phyloP scores from a whole-genome alignment of 768 basidiomycete genomes.

The Rhodosporidiobolus odoratus region DNA sequence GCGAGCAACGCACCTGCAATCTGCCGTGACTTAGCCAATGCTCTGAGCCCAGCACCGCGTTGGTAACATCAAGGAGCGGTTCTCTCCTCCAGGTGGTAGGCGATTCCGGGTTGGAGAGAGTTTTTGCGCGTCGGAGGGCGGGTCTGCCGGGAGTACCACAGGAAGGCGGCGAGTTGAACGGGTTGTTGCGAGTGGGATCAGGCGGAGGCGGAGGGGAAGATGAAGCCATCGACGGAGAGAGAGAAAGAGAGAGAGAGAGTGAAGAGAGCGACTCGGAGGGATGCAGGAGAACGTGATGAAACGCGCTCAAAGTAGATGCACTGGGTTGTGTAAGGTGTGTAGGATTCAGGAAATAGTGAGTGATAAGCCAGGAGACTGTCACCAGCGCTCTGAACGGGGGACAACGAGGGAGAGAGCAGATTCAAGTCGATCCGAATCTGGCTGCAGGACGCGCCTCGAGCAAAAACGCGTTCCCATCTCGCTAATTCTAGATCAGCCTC shows the following conservation, averaged over 20 bases:
- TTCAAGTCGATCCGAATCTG: too few relatives aligned
- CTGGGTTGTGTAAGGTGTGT: too few relatives aligned
- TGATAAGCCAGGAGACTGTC: too few relatives aligned
- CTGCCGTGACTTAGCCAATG: neutral
- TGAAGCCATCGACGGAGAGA: neutral
- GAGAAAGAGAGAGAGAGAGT: neutral
- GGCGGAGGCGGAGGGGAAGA: constrained; percentile 19
- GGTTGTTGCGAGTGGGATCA: constrained; percentile 11
- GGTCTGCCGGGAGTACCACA: neutral
- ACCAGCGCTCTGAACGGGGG: too few relatives aligned
- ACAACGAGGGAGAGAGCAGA: too few relatives aligned
- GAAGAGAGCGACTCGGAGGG: neutral
- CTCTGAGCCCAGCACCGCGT: constrained; percentile 5
- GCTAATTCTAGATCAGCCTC: too few relatives aligned
- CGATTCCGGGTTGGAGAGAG: constrained; percentile 23
- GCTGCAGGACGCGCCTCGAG: too few relatives aligned
- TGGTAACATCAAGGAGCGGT: constrained; percentile 28
- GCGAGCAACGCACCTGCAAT: constrained; percentile 7
- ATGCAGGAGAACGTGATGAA: neutral
- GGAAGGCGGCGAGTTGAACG: neutral
- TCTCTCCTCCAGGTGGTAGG: constrained; percentile 24
- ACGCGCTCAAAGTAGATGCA: neutral
- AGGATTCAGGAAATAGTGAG: too few relatives aligned
- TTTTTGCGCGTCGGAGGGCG: constrained; percentile 15
- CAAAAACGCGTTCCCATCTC: too few relatives aligned